Conservation (phyloP, 768 basidiomycete species). For the Hericium rajendrae region DNA sequence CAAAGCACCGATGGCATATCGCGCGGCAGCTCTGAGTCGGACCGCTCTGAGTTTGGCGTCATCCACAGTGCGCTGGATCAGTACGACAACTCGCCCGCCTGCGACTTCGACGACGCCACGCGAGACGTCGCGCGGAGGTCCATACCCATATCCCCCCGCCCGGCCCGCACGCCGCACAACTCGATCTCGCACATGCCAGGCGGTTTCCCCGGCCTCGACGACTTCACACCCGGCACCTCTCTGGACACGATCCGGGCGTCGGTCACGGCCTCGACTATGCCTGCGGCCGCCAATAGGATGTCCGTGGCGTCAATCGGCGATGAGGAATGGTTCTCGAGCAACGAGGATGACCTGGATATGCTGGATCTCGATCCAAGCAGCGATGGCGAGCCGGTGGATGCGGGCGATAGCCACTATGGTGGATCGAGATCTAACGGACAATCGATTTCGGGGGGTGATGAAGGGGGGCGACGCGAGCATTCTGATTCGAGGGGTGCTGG, state of each 20-base stretch:
- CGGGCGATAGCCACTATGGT: not conserved
- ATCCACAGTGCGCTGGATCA: not conserved
- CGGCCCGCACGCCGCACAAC: not conserved
- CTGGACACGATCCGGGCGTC: constrained; percentile 33
- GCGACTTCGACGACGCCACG: not conserved
- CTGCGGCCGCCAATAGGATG: constrained; percentile 5
- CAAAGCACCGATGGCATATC: not conserved
- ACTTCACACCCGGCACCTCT: constrained; percentile 36
- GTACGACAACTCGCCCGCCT: not conserved
- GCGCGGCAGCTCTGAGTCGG: not conserved
- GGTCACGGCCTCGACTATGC: constrained; percentile 1
- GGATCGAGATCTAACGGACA: not conserved
- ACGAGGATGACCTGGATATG: not conserved
- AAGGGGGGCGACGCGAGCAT: constrained; percentile 14
- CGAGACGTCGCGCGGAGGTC: too few species aligned
- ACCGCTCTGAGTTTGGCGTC: not conserved
- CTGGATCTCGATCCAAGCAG: not conserved
- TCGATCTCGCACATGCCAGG: constrained; percentile 5
- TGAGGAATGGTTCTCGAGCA: constrained; percentile 5
- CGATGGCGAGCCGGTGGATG: not conserved
- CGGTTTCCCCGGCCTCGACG: constrained; percentile 12
- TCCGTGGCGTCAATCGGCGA: constrained; percentile 7
- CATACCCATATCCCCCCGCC: not conserved
- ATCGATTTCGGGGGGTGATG: constrained; percentile 7
- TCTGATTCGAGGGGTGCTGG: constrained; percentile 19